phyloP scores from a whole-genome alignment of 371 early-diverging fungal genomes.

The Mortierella sp. region DNA sequence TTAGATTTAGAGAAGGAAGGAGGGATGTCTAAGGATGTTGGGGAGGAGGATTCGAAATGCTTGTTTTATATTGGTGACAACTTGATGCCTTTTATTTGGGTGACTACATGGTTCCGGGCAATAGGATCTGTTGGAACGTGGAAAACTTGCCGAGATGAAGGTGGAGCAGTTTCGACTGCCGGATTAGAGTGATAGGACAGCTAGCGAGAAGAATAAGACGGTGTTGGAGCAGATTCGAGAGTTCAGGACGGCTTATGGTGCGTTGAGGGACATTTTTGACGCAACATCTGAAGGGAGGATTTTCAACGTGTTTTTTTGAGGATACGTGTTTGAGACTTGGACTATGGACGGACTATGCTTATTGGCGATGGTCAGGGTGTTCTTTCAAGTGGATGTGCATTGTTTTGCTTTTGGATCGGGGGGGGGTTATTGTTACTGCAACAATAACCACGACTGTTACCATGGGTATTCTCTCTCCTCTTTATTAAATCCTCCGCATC shows the following conservation, averaged over 20 bases:
- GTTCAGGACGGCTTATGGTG: conserved; percentile 7
- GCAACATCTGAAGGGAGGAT: conserved; percentile 35
- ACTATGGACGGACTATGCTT: conserved; percentile 20
- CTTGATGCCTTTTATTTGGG: background rate
- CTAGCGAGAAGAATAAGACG: conserved; percentile 1
- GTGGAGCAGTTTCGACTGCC: conserved; percentile 13
- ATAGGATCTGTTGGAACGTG: conserved; percentile 26
- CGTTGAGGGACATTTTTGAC: conserved; percentile 28
- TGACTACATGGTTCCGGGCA: conserved; percentile 12
- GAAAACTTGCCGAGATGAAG: background rate
- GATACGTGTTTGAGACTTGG: conserved; percentile 48
- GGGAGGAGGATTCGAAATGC: background rate
- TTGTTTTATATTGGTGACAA: too few relatives aligned
- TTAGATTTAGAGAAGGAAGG: conserved; percentile 12
- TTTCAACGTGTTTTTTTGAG: too few relatives aligned
- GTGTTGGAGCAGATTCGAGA: conserved; percentile 18
- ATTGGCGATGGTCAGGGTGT: conserved; percentile 35
- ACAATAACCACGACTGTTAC: too few relatives aligned
- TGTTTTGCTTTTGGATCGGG: too few relatives aligned
- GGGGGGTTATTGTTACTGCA: too few relatives aligned
- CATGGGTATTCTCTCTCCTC: too few relatives aligned
- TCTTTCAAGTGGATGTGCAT: too few relatives aligned
- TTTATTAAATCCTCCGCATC: too few relatives aligned
- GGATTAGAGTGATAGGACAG: conserved; percentile 20
- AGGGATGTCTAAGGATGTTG: background rate